Conservation (phyloP, 345 rosid species). For the Kandelia obovata region DNA sequence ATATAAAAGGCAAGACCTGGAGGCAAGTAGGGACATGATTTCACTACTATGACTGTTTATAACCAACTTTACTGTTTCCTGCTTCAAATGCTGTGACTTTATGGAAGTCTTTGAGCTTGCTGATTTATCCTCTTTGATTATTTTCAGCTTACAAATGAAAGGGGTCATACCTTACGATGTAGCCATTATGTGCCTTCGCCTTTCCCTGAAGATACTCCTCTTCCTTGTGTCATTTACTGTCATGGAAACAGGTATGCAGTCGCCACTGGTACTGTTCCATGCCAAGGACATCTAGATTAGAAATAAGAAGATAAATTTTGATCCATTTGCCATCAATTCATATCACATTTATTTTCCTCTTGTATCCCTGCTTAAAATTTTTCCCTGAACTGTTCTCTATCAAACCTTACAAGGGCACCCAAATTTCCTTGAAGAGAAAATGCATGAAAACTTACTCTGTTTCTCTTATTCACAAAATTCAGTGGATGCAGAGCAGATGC, state of each 20-base stretch:
- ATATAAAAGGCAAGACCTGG: conserved; percentile 34
- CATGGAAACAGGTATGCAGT: conserved; percentile 32
- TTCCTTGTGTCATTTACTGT: conserved; percentile 38
- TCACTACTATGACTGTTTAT: conserved; percentile 5
- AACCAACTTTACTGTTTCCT: background rate
- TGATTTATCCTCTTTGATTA: background rate
- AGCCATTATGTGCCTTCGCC: conserved; percentile 33
- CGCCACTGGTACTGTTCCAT: background rate
- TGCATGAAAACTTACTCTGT: conserved; percentile 21
- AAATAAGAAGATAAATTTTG: background rate
- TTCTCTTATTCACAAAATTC: conserved; percentile 15
- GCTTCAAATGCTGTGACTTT: background rate
- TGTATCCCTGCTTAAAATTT: background rate
- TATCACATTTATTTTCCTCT: background rate
- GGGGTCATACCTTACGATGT: conserved; percentile 29
- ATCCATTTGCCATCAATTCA: background rate
- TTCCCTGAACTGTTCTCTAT: background rate
- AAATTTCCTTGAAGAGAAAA: background rate
- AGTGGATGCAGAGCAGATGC: conserved; percentile 38
- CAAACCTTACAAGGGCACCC: background rate
- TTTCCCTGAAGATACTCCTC: conserved; percentile 26
- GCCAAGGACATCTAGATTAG: background rate
- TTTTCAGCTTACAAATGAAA: conserved; percentile 29
- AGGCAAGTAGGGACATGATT: conserved; percentile 29
- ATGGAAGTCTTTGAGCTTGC: background rate